Evolutionary conservation across 192 early-diverging fungal species (phyloP).

Genomic region (Backusella westeae): DNA sequence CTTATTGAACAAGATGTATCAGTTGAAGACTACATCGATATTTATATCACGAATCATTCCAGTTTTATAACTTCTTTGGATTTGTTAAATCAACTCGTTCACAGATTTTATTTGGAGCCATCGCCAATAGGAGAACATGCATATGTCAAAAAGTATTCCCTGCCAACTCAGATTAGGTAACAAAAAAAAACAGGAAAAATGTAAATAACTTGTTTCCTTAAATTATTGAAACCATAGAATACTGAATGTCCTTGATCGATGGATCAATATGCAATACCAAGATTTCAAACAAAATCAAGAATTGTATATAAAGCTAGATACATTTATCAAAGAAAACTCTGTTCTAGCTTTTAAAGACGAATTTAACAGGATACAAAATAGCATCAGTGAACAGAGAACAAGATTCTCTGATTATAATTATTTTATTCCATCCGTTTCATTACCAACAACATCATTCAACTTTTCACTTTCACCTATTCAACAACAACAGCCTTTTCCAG

Average conservation of each 20-base stretch:
- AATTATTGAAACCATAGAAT: slow-evolving; percentile 37
- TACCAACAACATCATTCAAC: neutral
- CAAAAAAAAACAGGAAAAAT: neutral
- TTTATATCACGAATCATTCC: slow-evolving; percentile 55
- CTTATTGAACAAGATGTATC: slow-evolving; percentile 58
- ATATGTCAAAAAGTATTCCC: slow-evolving; percentile 47
- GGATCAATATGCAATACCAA: slow-evolving; percentile 60
- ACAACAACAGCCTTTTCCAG: neutral
- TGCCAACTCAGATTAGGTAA: slow-evolving; percentile 54
- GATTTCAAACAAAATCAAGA: slow-evolving; percentile 49
- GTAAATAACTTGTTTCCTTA: neutral
- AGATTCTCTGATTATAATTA: neutral
- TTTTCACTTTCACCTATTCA: neutral
- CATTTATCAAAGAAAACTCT: slow-evolving; percentile 49
- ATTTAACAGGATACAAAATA: slow-evolving; percentile 6
- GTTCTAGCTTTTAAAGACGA: slow-evolving; percentile 45
- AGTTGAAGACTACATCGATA: slow-evolving; percentile 74
- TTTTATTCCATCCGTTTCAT: neutral
- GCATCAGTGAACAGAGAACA: slow-evolving; percentile 10
- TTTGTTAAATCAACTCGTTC: slow-evolving; percentile 54
- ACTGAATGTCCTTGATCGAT: slow-evolving; percentile 56
- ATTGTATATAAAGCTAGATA: slow-evolving; percentile 41
- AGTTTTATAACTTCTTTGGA: slow-evolving; percentile 58
- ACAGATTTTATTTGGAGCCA: slow-evolving; percentile 55
- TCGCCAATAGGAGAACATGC: slow-evolving; percentile 34